phyloP scores from a whole-genome alignment of 352 stramenopile genomes.

The Elongisporangium undulatum region DNA sequence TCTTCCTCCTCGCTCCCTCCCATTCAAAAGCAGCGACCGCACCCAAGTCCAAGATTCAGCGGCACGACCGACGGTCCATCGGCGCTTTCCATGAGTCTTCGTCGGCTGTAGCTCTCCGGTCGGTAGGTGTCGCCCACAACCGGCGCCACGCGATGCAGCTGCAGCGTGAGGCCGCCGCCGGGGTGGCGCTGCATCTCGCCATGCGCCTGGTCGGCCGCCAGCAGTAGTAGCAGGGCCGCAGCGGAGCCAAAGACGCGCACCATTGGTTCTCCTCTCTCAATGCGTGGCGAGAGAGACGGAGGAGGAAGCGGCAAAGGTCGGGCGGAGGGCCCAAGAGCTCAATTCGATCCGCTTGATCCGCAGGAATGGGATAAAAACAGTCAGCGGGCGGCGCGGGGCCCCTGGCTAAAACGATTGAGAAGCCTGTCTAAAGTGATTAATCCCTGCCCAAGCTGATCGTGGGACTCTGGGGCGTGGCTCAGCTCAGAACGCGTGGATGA shows the following conservation, averaged over 20 bases:
- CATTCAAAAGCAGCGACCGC: constrained; percentile 1
- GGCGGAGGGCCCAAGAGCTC: not conserved
- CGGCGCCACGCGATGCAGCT: constrained; percentile 34
- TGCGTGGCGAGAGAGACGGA: not conserved
- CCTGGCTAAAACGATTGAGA: not conserved
- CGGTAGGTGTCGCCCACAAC: constrained; percentile 16
- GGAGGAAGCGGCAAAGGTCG: not conserved
- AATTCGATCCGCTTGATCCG: not conserved
- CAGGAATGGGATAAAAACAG: not conserved
- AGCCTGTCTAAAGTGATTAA: not conserved
- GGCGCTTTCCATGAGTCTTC: constrained; percentile 19
- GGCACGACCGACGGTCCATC: constrained; percentile 43
- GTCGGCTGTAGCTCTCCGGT: constrained; percentile 39
- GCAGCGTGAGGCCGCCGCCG: constrained; percentile 21
- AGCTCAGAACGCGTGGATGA: not conserved
- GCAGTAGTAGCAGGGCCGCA: constrained; percentile 11
- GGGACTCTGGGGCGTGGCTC: not conserved
- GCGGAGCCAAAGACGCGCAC: constrained; percentile 13
- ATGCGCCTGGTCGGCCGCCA: constrained; percentile 1
- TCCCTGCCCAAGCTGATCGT: too few relatives aligned
- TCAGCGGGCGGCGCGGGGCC: not conserved
- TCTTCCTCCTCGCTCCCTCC: constrained; percentile 5
- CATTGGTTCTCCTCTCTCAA: constrained; percentile 8
- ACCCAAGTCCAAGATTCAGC: constrained; percentile 64
- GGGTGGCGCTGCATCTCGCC: constrained; percentile 1